Percentiles rank a stretch among this genome's conserved stretches.
Conservation (phyloP, 2,329 filamentous ascomycete species). For the Xylariaceae sp. region DNA sequence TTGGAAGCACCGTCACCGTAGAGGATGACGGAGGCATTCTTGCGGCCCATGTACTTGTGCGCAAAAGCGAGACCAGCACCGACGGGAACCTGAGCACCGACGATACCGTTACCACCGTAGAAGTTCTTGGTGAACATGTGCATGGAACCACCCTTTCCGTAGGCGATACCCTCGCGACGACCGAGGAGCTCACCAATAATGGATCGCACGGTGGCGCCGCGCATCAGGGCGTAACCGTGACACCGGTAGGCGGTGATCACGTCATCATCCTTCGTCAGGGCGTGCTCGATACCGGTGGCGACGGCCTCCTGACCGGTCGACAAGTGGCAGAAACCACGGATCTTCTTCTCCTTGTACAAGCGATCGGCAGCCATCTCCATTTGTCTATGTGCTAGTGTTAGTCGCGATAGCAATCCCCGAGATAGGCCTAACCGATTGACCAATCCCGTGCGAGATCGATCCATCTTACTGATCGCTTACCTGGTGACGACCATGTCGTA, state of each 20-base stretch:
- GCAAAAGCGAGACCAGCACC: conserved; percentile 95
- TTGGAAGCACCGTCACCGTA: conserved; percentile 99
- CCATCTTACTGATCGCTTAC: conserved; percentile 46
- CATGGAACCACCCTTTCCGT: conserved; percentile 99
- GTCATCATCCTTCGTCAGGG: conserved; percentile 85
- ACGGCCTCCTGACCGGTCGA: conserved; percentile 98
- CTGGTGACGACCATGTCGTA: conserved; percentile 91
- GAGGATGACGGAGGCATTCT: conserved; percentile 80
- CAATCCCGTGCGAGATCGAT: background rate
- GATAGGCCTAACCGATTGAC: background rate
- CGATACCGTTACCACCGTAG: conserved; percentile 98
- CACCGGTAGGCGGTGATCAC: conserved; percentile 98
- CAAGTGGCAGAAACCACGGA: conserved; percentile 98
- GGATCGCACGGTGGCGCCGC: conserved; percentile 80
- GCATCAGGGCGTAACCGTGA: conserved; percentile 98
- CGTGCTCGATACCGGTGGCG: conserved; percentile 93
- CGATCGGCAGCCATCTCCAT: conserved; percentile 99
- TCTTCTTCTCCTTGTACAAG: conserved; percentile 99
- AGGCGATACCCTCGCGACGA: conserved; percentile 91
- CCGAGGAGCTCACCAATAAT: conserved; percentile 96
- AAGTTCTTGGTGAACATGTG: conserved; percentile 99
- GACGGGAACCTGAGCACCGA: conserved; percentile 96
- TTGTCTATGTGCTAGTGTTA: conserved; percentile 54
- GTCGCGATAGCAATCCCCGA: background rate
- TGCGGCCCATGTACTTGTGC: conserved; percentile 85